Evolutionary conservation across 2,329 filamentous ascomycete genomes (phyloP).

Genomic region (Clonostachys byssicola): DNA sequence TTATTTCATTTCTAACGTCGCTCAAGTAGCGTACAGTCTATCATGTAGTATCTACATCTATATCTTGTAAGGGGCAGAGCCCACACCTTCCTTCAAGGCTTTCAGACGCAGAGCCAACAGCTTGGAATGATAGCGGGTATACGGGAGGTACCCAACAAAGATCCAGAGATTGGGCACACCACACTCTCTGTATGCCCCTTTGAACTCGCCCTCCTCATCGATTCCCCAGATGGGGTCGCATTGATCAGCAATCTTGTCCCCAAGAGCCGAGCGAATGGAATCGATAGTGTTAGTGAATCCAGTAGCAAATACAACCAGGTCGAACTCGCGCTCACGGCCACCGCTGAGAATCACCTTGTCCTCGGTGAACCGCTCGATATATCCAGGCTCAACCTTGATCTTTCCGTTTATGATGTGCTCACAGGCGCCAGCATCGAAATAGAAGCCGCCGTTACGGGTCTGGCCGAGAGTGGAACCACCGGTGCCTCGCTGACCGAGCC

Average conservation of each 20-base stretch:
- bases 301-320: constrained; percentile 39
- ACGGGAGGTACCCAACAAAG: constrained; percentile 26
- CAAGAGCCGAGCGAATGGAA: constrained; percentile 40
- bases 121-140: constrained; percentile 25
- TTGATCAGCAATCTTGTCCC: constrained; percentile 40
- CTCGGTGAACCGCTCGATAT: constrained; percentile 17
- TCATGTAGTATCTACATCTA: background rate
- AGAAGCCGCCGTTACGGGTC: constrained; percentile 55
- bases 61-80: constrained; percentile 7
- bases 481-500: constrained; percentile 25
- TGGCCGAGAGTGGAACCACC: constrained; percentile 18
- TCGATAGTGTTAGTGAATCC: constrained; percentile 50
- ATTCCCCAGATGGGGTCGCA: constrained; percentile 42
- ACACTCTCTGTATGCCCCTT: constrained; percentile 20
- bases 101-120: constrained; percentile 24
- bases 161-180: constrained; percentile 28
- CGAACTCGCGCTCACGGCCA: constrained; percentile 21
- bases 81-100: constrained; percentile 11
- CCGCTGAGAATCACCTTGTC: constrained; percentile 22
- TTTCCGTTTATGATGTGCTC: constrained; percentile 59
- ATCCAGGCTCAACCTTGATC: constrained; percentile 44
- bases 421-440: constrained; percentile 64
- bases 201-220: constrained; percentile 41
- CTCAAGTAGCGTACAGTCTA: background rate
- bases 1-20: background rate